phyloP scores from a whole-genome alignment of 106 monocot genomes.

The Acanthochlamys bracteata region DNA sequence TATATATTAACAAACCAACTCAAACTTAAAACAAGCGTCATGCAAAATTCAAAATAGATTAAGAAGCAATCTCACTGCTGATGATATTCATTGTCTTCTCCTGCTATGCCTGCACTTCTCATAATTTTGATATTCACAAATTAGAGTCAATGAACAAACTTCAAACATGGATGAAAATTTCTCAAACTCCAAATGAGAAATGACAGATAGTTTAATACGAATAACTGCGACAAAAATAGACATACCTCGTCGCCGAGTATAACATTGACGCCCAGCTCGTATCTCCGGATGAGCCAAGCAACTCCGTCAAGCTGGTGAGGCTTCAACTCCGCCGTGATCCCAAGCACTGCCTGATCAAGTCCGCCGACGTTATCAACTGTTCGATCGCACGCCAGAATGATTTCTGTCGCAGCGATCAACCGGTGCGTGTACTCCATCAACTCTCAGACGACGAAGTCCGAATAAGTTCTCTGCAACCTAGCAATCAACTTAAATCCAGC shows the following conservation, averaged over 20 bases:
- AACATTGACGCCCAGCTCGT: slow-evolving; percentile 85
- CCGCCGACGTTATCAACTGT: not conserved
- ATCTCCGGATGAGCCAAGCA: slow-evolving; percentile 81
- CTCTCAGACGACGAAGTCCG: not conserved
- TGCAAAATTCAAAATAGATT: too few relatives aligned
- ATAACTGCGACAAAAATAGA: not conserved
- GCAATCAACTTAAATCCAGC: too few relatives aligned
- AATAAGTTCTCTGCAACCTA: too few relatives aligned
- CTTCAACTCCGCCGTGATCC: slow-evolving; percentile 62
- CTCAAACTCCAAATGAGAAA: not conserved
- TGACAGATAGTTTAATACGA: not conserved
- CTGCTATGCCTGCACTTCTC: too few relatives aligned
- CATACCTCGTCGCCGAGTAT: slow-evolving; percentile 48
- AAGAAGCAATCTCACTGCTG: too few relatives aligned
- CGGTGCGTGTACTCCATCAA: slow-evolving; percentile 43
- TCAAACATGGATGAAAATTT: not conserved
- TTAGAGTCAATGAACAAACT: not conserved
- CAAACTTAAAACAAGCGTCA: too few relatives aligned
- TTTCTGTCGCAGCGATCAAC: slow-evolving; percentile 64
- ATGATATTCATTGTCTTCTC: too few relatives aligned
- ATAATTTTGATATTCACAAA: too few relatives aligned
- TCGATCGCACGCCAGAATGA: slow-evolving; percentile 53
- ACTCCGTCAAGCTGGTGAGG: slow-evolving; percentile 87
- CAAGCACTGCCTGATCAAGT: slow-evolving; percentile 31
- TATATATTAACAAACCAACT: too few relatives aligned